Conservation (phyloP, 2,329 filamentous ascomycete genomes). For the Penicillium polonicum region DNA sequence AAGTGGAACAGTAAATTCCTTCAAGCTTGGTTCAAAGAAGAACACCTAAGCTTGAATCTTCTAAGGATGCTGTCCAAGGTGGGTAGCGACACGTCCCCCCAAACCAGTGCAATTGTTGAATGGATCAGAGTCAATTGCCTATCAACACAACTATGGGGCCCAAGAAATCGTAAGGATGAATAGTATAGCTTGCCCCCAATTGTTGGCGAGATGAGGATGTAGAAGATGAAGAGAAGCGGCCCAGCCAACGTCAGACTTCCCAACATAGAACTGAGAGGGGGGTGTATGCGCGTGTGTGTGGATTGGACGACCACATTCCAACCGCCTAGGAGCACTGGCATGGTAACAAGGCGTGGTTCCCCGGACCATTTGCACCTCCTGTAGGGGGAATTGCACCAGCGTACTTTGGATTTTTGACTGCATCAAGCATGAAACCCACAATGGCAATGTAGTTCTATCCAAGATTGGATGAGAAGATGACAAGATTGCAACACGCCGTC, state of each 20-base stretch:
- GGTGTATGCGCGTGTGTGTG: conserved; percentile 7
- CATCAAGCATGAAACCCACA: conserved; percentile 8
- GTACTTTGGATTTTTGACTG: conserved; percentile 1
- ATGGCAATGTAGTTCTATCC: neutral
- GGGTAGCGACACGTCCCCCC: neutral
- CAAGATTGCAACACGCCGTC: conserved; percentile 15
- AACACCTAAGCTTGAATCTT: neutral
- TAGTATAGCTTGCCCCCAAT: neutral
- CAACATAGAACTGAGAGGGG: conserved; percentile 1
- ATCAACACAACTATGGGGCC: neutral
- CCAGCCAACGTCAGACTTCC: conserved; percentile 1
- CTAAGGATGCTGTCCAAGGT: neutral
- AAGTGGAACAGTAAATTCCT: neutral
- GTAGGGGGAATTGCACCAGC: neutral
- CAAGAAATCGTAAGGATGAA: neutral
- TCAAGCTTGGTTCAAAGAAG: neutral
- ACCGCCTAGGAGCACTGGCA: conserved; percentile 21
- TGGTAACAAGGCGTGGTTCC: conserved; percentile 27
- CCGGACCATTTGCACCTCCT: conserved; percentile 14
- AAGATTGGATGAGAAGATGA: neutral
- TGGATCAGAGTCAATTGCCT: no score
- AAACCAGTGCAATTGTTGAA: neutral
- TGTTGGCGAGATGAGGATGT: neutral
- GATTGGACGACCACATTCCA: conserved; percentile 22
- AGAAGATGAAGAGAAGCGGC: neutral